phyloP scores from a whole-genome alignment of 257 asterid genomes.

The Apocynum venetum region DNA sequence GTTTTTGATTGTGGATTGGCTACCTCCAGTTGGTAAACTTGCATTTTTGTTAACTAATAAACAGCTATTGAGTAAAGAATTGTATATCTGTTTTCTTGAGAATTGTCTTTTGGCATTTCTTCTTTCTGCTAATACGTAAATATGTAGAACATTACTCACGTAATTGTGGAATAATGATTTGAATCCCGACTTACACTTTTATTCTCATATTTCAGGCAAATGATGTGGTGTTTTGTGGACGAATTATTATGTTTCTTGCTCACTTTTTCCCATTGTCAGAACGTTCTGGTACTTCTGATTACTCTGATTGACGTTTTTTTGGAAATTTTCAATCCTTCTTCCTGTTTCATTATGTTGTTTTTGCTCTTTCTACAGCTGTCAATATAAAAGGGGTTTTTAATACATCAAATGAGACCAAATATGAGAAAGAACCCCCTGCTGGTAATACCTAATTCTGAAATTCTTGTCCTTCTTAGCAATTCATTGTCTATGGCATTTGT shows the following conservation, averaged over 20 bases:
- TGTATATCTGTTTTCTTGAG: background rate
- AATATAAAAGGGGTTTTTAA: constrained; percentile 97
- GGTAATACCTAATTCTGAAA: constrained; percentile 32
- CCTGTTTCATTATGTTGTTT: constrained; percentile 17
- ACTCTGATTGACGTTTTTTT: background rate
- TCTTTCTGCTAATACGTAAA: background rate
- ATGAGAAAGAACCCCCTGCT: constrained; percentile 85
- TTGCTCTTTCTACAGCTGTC: constrained; percentile 60
- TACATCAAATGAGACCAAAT: constrained; percentile 93
- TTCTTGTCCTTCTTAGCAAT: background rate
- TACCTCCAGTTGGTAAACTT: background rate
- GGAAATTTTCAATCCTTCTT: background rate
- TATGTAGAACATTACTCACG: background rate
- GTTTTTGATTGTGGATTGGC: background rate
- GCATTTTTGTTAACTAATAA: background rate
- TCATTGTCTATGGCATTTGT: background rate
- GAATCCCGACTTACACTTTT: background rate
- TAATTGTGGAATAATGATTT: background rate
- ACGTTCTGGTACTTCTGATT: constrained; percentile 72
- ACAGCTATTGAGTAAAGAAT: background rate
- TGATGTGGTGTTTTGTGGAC: constrained; percentile 97
- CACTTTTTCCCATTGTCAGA: constrained; percentile 96
- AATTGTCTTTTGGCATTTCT: background rate
- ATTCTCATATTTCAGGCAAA: constrained; percentile 64
- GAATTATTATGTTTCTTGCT: constrained; percentile 98